These are phyloP conservation scores for Xerocomellus amylosporus DNA, from an alignment of 768 basidiomycete species.

Conservation along the genomic window DNA sequence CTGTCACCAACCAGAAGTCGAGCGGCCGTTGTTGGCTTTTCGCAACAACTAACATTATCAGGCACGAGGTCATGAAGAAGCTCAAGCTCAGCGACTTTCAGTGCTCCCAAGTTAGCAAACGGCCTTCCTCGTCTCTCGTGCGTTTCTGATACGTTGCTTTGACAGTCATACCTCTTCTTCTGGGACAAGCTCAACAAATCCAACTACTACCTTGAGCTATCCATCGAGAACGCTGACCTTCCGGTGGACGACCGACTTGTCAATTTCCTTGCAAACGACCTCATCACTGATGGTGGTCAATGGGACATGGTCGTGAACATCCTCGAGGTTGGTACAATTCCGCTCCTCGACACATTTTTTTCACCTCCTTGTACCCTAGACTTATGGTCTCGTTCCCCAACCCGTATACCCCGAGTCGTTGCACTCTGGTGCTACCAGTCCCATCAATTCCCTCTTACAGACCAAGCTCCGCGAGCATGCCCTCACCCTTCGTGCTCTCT, in stretches of 20 bases:
- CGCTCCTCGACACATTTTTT: conserved; percentile 4
- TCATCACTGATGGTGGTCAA: conserved; percentile 90
- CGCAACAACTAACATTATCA: conserved; percentile 82
- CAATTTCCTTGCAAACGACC: conserved; percentile 67
- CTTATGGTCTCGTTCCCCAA: conserved; percentile 87
- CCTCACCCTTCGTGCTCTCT: conserved; percentile 69
- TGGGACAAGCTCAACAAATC: conserved; percentile 94
- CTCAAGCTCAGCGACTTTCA: conserved; percentile 87
- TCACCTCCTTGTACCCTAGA: conserved; percentile 39
- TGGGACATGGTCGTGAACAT: conserved; percentile 88
- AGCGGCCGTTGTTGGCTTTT: conserved; percentile 96
- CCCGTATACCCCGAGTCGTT: conserved; percentile 78
- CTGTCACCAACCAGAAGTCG: conserved; percentile 83
- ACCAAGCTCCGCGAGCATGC: conserved; percentile 91
- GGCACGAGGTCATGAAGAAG: conserved; percentile 82
- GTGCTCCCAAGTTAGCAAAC: conserved; percentile 68
- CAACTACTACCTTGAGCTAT: conserved; percentile 86
- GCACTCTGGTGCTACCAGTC: conserved; percentile 71
- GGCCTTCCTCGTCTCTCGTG: background rate
- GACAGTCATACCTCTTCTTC: conserved; percentile 87
- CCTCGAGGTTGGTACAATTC: conserved; percentile 45
- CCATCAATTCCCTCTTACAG: conserved; percentile 78
- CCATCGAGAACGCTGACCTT: conserved; percentile 75
- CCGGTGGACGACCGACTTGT: conserved; percentile 85
- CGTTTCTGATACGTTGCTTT: conserved; percentile 6